phyloP scores from a whole-genome alignment of 768 basidiomycete species.

The Porphyrellus cyaneotinctus region DNA sequence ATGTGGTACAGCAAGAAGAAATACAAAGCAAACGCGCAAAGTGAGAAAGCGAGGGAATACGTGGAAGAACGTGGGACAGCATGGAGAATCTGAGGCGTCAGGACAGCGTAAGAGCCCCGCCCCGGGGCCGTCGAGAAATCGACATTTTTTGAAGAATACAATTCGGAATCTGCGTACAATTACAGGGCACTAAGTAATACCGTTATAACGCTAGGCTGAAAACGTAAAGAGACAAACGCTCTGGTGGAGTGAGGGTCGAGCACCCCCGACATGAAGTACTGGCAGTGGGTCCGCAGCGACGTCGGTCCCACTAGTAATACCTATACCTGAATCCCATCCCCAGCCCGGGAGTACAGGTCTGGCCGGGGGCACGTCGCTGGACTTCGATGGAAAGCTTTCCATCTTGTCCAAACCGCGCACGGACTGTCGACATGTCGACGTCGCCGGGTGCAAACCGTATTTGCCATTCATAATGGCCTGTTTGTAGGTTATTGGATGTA shows the following conservation, averaged over 20 bases:
- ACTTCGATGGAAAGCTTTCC: slow-evolving; percentile 49
- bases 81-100: neutral
- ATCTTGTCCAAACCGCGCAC: slow-evolving; percentile 45
- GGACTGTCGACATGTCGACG: slow-evolving; percentile 50
- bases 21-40: slow-evolving; percentile 2
- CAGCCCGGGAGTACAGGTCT: slow-evolving; percentile 20
- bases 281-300: neutral
- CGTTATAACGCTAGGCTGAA: slow-evolving; percentile 16
- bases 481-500: slow-evolving; percentile 1
- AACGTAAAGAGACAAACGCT: slow-evolving; percentile 5
- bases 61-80: slow-evolving; percentile 3
- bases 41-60: slow-evolving; percentile 8
- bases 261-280: slow-evolving; percentile 2
- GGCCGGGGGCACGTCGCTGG: slow-evolving; percentile 26
- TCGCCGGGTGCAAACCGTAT: slow-evolving; percentile 52
- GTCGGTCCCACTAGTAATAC: slow-evolving; percentile 16
- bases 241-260: neutral
- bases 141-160: slow-evolving; percentile 6
- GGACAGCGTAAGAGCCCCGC: slow-evolving; percentile 8
- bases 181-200: slow-evolving; percentile 21
- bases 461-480: slow-evolving; percentile 63
- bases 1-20: slow-evolving; percentile 10
- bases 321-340: slow-evolving; percentile 31
- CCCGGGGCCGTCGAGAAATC: neutral
- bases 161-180: slow-evolving; percentile 19